A percentile compares a stretch with the other conserved stretches of the same genome.
Evolutionary conservation across 768 basidiomycete species (phyloP).

Genomic region (Tephrocybe sp.): DNA sequence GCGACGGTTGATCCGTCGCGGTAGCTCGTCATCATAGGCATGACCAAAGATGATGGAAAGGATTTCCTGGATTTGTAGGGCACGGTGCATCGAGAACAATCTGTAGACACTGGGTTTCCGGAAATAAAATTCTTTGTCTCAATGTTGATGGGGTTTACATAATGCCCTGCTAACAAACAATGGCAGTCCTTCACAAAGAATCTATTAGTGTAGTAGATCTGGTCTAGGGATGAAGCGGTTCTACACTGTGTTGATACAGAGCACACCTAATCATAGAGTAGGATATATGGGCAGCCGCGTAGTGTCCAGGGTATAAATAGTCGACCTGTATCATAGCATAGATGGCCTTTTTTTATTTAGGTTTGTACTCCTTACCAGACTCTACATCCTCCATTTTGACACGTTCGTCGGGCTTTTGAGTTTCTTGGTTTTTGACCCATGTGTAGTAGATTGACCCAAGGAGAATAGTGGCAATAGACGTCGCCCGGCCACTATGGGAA

Average conservation of each 20-base stretch:
- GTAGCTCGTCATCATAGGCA: too few relatives aligned
- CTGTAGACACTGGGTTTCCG: too few relatives aligned
- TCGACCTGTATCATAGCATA: not conserved
- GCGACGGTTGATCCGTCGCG: too few relatives aligned
- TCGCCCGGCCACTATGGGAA: constrained; percentile 64
- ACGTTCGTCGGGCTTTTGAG: constrained; percentile 51
- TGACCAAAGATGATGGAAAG: constrained; percentile 7
- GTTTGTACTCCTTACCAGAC: constrained; percentile 34
- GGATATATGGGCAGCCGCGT: constrained; percentile 6
- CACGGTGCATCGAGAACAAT: not conserved
- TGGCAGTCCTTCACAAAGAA: not conserved
- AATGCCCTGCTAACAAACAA: not conserved
- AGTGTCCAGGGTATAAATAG: constrained; percentile 10
- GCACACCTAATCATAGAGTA: constrained; percentile 1
- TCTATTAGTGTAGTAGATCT: not conserved
- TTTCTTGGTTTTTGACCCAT: constrained; percentile 80
- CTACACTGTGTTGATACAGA: not conserved
- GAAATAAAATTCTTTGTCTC: too few relatives aligned
- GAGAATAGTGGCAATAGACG: constrained; percentile 80
- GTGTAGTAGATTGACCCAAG: constrained; percentile 83
- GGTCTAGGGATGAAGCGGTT: not conserved
- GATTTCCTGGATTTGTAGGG: constrained; percentile 15
- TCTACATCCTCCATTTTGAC: constrained; percentile 66
- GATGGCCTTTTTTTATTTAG: constrained; percentile 11
- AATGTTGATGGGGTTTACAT: constrained; percentile 1